These are phyloP conservation scores for Claviceps sp. DNA, from an alignment of 2,329 filamentous ascomycete species.

Conservation along the genomic window DNA sequence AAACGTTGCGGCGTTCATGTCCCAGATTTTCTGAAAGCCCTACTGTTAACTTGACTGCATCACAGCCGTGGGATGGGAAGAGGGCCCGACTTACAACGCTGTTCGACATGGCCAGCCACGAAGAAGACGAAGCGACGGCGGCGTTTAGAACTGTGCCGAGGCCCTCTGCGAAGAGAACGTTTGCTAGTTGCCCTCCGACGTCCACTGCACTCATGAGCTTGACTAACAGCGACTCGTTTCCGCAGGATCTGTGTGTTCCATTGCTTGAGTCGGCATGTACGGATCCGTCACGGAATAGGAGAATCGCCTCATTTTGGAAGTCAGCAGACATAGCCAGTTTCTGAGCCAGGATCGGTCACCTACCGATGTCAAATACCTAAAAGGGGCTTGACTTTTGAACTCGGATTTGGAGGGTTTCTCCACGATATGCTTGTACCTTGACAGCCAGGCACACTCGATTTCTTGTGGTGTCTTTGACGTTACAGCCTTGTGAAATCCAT, in stretches of 20 bases:
- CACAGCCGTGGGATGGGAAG: background rate
- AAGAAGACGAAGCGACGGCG: conserved; percentile 10
- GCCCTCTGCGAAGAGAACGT: conserved; percentile 12
- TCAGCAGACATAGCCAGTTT: background rate
- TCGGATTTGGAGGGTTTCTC: background rate
- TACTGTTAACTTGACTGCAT: background rate
- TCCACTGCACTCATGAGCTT: conserved; percentile 4
- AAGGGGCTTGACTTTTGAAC: background rate
- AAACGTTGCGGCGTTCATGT: conserved; percentile 11
- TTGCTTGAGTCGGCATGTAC: background rate
- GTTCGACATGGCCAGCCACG: conserved; percentile 13
- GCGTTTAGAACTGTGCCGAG: conserved; percentile 11
- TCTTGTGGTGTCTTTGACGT: conserved; percentile 4
- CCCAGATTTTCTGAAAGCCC: conserved; percentile 14
- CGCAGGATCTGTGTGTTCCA: background rate
- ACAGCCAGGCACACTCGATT: conserved; percentile 3
- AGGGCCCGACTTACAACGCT: conserved; percentile 12
- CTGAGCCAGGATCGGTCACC: background rate
- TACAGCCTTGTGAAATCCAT: conserved; percentile 10
- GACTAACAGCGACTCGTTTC: background rate
- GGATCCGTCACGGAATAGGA: conserved; percentile 7
- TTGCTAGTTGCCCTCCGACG: conserved; percentile 9
- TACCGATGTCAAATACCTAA: conserved; percentile 5
- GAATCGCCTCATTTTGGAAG: background rate
- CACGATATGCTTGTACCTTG: background rate